Evolutionary conservation across 2,329 filamentous ascomycete genomes (phyloP), one percentile per base, ranked within the genome.

Genomic region (Colletotrichum magnum): DNA sequence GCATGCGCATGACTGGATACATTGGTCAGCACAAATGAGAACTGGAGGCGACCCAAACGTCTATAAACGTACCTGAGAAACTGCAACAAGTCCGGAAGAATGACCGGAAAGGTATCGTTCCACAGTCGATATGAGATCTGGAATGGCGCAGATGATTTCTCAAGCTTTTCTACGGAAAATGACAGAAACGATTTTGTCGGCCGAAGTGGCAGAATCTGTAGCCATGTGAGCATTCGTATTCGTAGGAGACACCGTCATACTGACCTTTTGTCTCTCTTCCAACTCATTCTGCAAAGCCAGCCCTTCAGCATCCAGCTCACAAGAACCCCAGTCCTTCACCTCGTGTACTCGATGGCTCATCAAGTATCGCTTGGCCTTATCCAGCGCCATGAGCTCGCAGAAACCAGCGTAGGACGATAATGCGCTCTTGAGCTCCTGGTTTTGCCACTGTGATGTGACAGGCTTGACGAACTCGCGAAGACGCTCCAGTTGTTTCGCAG

Each of bases 121-220:
- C 96, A 99, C n/a, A 99, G 82, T 18, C 86, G 85, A 73, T 91
- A 92, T 0, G 94, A 93, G 28, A 93, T 89, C 70, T 92, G 89
- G 74, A 95, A 96, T 0, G 93, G 86, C 9, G 89, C 82, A 5
- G 93, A 91, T 5, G 88, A 87, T 73, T 92, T 93, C 57, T 94
- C 92, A 7, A 98, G 82, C 77, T 94, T 94, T 74, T 99, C 97
- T 0, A 96, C 95, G 0, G 95, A 97, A 57, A 95, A 95, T 2
- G 92, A 93, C n/a, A 99, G 83, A 76, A 98, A 93, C 0, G 94
- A 94, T 77, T 98, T 98, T 2, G 95, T 98, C 6, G 93, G 88
- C 65, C 95, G 90, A 50, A 99, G 82, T 4, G 96, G 96, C 15
- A 98, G 82, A 68, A 87, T 86, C 86, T 92, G 56, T 15, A 45